A percentile compares a stretch with the other conserved stretches of the same genome.
Evolutionary conservation across 129 eudicot genomes (phyloP).

Genomic region (Centella asiatica): DNA sequence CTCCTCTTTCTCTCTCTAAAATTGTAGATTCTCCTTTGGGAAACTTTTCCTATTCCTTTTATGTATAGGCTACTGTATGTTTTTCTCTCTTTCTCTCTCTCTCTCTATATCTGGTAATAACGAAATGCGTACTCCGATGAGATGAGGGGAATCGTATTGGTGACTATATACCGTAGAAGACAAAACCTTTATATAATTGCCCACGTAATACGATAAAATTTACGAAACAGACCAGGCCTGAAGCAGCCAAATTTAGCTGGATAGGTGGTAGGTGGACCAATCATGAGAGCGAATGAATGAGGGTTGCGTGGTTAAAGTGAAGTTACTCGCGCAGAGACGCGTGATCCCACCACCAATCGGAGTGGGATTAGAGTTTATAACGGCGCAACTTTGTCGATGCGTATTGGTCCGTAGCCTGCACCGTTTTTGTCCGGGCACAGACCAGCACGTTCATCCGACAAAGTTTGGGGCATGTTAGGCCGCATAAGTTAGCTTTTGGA

Average conservation of each 20-base stretch:
- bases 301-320: background rate
- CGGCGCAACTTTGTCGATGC: background rate
- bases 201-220: background rate
- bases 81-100: no score
- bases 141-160: background rate
- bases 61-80: no score
- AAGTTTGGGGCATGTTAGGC: background rate
- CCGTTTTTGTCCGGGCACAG: background rate
- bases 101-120: no score
- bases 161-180: background rate
- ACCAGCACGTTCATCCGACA: background rate
- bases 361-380: background rate
- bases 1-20: background rate
- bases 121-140: background rate
- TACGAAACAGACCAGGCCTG: background rate
- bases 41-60: background rate
- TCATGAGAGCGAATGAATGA: no score
- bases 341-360: background rate
- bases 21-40: background rate
- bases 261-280: background rate
- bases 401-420: background rate
- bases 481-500: background rate
- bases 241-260: background rate
- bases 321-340: background rate
- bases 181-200: background rate